phyloP scores from a whole-genome alignment of 83 land plant species.

The Picea abies region DNA sequence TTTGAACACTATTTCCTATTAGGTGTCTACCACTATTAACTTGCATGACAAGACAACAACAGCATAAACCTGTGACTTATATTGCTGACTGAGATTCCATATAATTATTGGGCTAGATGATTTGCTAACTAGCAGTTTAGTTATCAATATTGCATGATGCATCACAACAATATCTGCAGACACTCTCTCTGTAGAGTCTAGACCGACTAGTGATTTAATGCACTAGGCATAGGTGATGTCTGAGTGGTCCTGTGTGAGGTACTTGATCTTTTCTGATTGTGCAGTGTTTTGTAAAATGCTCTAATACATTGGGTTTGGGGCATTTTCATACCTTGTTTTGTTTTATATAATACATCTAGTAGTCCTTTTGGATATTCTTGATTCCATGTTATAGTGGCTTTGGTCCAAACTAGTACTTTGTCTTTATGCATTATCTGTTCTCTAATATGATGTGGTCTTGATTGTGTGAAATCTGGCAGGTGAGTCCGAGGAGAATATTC shows the following conservation, averaged over 20 bases:
- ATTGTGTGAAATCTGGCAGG: slow-evolving; percentile 40
- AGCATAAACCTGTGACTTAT: no score
- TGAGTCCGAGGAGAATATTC: slow-evolving; percentile 91
- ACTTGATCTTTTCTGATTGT: neutral
- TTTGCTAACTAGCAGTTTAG: no score
- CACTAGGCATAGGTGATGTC: slow-evolving; percentile 2
- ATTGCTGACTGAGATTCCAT: no score
- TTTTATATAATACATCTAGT: neutral
- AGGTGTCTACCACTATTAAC: no score
- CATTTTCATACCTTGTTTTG: neutral
- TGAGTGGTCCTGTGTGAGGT: neutral
- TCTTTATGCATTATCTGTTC: neutral
- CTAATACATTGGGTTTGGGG: neutral
- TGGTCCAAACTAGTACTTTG: neutral
- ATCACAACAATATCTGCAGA: no score
- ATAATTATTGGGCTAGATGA: no score
- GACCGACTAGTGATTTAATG: neutral
- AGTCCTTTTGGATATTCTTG: neutral
- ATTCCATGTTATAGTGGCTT: neutral
- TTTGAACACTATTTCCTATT: no score
- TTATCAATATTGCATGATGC: no score
- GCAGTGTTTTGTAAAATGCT: neutral
- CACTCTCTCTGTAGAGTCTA: no score
- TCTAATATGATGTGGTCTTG: neutral
- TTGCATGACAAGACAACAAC: no score